These are phyloP conservation scores for Centella asiatica DNA, from an alignment of 129 eudicot genomes.

Conservation along the genomic window DNA sequence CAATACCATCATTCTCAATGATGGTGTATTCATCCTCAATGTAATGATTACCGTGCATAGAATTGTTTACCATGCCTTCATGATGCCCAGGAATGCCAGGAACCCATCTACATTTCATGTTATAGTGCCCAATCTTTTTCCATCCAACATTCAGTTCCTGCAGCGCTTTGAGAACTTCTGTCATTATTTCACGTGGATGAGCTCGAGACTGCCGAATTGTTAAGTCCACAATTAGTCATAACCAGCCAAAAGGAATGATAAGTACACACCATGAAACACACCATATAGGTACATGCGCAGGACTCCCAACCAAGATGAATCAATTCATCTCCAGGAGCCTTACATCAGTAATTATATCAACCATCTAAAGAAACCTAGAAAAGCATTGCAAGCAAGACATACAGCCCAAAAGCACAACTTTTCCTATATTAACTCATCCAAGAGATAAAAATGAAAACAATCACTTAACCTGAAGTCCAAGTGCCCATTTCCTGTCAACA, in stretches of 20 bases:
- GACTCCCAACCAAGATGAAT: background rate
- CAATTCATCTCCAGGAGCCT: background rate
- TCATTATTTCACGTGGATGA: slow-evolving; percentile 66
- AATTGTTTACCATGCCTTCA: slow-evolving; percentile 21
- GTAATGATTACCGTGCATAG: slow-evolving; percentile 23
- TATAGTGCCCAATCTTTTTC: slow-evolving; percentile 79
- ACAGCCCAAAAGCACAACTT: background rate
- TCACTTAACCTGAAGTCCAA: slow-evolving; percentile 76
- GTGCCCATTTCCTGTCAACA: slow-evolving; percentile 94
- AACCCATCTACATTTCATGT: slow-evolving; percentile 67
- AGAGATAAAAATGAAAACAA: background rate
- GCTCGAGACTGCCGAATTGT: slow-evolving; percentile 50
- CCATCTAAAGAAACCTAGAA: too few relatives aligned
- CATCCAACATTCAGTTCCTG: slow-evolving; percentile 75
- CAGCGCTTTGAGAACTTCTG: slow-evolving; percentile 56
- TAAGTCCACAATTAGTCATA: background rate
- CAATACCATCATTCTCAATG: slow-evolving; percentile 25
- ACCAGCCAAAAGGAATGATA: background rate
- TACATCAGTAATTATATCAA: background rate
- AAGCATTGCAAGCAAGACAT: background rate
- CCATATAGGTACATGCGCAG: background rate
- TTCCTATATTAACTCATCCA: background rate
- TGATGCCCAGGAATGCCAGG: slow-evolving; percentile 21
- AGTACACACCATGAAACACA: background rate
- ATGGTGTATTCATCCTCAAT: slow-evolving; percentile 16